phyloP scores from a whole-genome alignment of 805 yeast species.

The Candida odintsovae region DNA sequence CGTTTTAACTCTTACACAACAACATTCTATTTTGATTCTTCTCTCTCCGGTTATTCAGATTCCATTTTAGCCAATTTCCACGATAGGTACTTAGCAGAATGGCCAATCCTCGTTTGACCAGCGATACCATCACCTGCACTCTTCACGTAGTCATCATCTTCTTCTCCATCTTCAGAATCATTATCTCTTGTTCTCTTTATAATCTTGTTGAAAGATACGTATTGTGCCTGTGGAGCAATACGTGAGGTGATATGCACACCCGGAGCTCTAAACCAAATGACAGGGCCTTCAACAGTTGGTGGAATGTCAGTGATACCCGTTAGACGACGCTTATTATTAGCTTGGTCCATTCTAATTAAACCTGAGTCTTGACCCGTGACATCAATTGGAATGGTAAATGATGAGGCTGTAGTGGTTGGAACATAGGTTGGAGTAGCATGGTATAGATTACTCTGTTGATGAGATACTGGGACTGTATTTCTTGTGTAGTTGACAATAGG shows the following conservation, averaged over 20 bases:
- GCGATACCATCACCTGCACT: constrained; percentile 22
- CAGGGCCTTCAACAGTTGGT: constrained; percentile 30
- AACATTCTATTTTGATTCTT: background rate
- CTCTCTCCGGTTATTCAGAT: background rate
- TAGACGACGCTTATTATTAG: constrained; percentile 26
- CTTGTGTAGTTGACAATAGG: constrained; percentile 19
- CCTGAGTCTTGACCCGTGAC: constrained; percentile 16
- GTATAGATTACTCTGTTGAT: constrained; percentile 12
- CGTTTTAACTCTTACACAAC: background rate
- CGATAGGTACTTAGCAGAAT: constrained; percentile 68
- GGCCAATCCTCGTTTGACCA: constrained; percentile 46
- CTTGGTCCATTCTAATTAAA: constrained; percentile 26
- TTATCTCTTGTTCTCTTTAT: constrained; percentile 18
- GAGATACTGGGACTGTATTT: constrained; percentile 8
- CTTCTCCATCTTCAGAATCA: constrained; percentile 18
- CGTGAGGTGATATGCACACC: constrained; percentile 44
- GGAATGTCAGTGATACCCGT: constrained; percentile 14
- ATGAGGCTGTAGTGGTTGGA: constrained; percentile 21
- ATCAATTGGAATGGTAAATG: constrained; percentile 29
- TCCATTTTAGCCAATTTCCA: constrained; percentile 33
- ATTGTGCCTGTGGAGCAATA: constrained; percentile 18
- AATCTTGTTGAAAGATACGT: constrained; percentile 11
- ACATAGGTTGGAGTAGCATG: constrained; percentile 23
- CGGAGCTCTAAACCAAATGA: constrained; percentile 67
- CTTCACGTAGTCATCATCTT: constrained; percentile 14